Evolutionary conservation across 345 rosid species (phyloP).

Genomic region (Fremontodendron californicum): DNA sequence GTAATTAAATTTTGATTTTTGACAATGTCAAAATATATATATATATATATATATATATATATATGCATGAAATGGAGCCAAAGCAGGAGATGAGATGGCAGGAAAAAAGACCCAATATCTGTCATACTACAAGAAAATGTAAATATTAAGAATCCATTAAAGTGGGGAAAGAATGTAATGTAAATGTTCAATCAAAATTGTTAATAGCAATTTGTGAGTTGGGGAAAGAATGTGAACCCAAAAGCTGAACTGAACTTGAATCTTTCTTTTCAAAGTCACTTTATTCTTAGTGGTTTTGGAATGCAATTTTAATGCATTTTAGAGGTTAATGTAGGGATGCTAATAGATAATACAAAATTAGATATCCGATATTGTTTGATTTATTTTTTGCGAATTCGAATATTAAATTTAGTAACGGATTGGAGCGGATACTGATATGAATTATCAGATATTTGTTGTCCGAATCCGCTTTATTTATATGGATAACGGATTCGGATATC

Average conservation of each 20-base stretch:
- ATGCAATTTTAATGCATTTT: conserved; percentile 14
- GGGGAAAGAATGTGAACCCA: conserved; percentile 4
- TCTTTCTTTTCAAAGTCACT: neutral
- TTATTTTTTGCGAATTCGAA: too few relatives aligned
- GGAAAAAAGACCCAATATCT: conserved; percentile 4
- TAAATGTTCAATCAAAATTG: conserved; percentile 9
- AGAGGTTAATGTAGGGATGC: conserved; percentile 13
- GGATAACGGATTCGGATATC: too few relatives aligned
- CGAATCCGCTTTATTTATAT: too few relatives aligned
- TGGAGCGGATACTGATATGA: too few relatives aligned
- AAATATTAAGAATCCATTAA: conserved; percentile 13
- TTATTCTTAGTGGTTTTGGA: conserved; percentile 8
- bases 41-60: too few relatives aligned
- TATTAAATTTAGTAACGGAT: too few relatives aligned
- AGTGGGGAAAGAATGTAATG: conserved; percentile 14
- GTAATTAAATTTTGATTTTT: too few relatives aligned
- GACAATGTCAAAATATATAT: too few relatives aligned
- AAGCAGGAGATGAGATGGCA: neutral
- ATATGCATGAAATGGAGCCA: conserved; percentile 9
- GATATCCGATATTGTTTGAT: too few relatives aligned
- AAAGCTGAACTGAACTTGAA: neutral
- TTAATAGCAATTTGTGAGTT: neutral
- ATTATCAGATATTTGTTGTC: too few relatives aligned
- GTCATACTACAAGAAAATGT: neutral
- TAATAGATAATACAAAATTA: too few relatives aligned